Evolutionary conservation across 108 stramenopile species (phyloP), one percentile per base, ranked within the genome.

Genomic region (Pseudonitzschia multiseries): DNA sequence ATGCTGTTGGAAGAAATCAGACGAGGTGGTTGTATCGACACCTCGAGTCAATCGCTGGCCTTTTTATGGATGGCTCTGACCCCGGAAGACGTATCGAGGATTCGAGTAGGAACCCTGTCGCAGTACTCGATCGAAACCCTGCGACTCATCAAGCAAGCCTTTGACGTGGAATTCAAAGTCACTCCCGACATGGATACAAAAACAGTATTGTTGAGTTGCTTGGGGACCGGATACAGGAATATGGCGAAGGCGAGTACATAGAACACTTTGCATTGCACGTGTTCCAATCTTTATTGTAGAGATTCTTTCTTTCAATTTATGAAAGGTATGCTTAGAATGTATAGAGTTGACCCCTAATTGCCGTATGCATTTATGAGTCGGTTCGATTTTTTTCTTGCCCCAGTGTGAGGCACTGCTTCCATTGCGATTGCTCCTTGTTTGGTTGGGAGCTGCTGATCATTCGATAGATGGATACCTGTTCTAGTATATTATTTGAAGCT

Each of bases 61-160:
- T 78, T 99, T 60, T 65, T 97, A 20, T 90, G 97, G 81, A 99
- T 99, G 98, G 95, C 93, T 54, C 80, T 98, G 29, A 89, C 93
- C 28, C 97, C 99, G 0, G 97, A 99, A 79, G 99, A 99, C 83
- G 99, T 96, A 8, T 83, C 86, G 24, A 79, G 92, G 71, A 84
- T 96, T 74, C 86, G 95, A 48, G 51, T 96, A 24, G 95, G 95
- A 22, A 88, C 86, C 13, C 57, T 96, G 46, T 88, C 85, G 15
- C 81, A 83, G 21, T 93, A 93, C 69, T 82, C 91, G 1, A 77
- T 96, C n/a, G 87, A 85, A 57, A 88, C 86, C 32, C 78, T 96
- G 77, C 84, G 95, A 51, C 71, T 96, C 61, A 87, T 84, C 74
- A 96, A 93, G 77, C 69, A 81, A 64, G 84, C 83, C 18, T 92